Evolutionary conservation across 2,329 filamentous ascomycete genomes (phyloP).

Genomic region (Mariannaea sp.): DNA sequence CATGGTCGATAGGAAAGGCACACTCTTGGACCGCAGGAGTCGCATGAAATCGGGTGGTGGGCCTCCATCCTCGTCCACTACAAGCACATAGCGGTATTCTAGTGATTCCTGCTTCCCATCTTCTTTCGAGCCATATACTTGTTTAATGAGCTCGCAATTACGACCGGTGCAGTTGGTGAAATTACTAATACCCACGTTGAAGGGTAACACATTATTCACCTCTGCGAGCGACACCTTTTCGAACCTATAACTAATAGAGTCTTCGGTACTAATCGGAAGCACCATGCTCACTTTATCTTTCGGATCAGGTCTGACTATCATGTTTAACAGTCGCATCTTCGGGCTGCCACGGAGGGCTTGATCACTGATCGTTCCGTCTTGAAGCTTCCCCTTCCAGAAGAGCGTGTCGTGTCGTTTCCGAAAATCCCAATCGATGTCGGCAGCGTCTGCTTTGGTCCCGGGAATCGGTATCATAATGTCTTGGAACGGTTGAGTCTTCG

Average conservation of each 20-base stretch:
- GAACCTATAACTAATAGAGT: slow-evolving; percentile 55
- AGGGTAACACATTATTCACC: slow-evolving; percentile 58
- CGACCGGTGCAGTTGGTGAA: slow-evolving; percentile 59
- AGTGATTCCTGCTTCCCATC: slow-evolving; percentile 58
- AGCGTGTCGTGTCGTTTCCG: slow-evolving; percentile 65
- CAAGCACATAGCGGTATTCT: slow-evolving; percentile 71
- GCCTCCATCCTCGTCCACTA: slow-evolving; percentile 73
- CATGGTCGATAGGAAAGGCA: slow-evolving; percentile 73
- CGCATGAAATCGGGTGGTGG: slow-evolving; percentile 63
- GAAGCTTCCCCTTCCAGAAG: slow-evolving; percentile 76
- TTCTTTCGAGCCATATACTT: slow-evolving; percentile 40
- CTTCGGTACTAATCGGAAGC: slow-evolving; percentile 49
- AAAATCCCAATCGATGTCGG: slow-evolving; percentile 55
- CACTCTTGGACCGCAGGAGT: slow-evolving; percentile 66
- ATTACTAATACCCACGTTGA: slow-evolving; percentile 64
- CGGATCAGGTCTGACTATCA: slow-evolving; percentile 63
- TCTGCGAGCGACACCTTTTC: slow-evolving; percentile 56
- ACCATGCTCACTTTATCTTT: slow-evolving; percentile 58
- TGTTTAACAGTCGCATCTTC: slow-evolving; percentile 72
- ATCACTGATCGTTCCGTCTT: slow-evolving; percentile 55
- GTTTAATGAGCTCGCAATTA: slow-evolving; percentile 39
- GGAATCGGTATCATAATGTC: slow-evolving; percentile 76
- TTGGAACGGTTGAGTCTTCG: slow-evolving; percentile 72
- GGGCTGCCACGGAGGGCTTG: slow-evolving; percentile 69
- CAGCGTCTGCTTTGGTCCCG: slow-evolving; percentile 48